phyloP scores from a whole-genome alignment of 2,329 filamentous ascomycete species.

The Sporothrix luriei region DNA sequence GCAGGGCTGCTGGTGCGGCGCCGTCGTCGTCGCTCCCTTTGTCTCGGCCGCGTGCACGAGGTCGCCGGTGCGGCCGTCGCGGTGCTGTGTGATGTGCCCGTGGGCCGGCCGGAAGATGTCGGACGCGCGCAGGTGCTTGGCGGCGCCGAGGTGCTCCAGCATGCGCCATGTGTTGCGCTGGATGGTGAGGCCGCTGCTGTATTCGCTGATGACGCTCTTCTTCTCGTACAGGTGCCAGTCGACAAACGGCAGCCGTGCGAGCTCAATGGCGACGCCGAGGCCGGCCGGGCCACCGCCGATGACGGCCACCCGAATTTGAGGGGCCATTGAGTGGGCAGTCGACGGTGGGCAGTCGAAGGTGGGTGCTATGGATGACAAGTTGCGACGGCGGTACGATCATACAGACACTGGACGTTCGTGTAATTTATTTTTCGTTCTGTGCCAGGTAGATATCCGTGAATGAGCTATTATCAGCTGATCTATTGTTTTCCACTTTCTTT shows the following conservation, averaged over 20 bases:
- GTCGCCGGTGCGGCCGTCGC: conserved; percentile 40
- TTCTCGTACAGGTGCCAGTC: conserved; percentile 45
- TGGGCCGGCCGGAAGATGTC: conserved; percentile 41
- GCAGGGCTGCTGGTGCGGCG: conserved; percentile 38
- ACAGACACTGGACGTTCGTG: no score
- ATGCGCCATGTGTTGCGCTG: conserved; percentile 44
- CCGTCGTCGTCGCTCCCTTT: conserved; percentile 29
- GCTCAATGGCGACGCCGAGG: conserved; percentile 38
- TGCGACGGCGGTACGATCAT: no score
- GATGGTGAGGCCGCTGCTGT: conserved; percentile 44
- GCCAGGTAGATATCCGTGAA: no score
- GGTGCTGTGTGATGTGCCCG: conserved; percentile 38
- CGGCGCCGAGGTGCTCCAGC: conserved; percentile 41
- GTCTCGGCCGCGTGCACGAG: conserved; percentile 37
- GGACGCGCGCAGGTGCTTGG: conserved; percentile 39
- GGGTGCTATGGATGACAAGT: no score
- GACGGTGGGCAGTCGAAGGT: background rate
- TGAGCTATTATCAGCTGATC: no score
- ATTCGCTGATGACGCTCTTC: conserved; percentile 44
- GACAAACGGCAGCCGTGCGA: conserved; percentile 40
- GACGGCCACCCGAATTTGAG: conserved; percentile 27
- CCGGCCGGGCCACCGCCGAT: conserved; percentile 37
- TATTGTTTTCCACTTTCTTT: no score
- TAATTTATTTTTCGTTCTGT: no score
- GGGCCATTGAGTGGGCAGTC: background rate